Evolutionary conservation across 768 basidiomycete species (phyloP).

Genomic region (Tulasnella sp.): DNA sequence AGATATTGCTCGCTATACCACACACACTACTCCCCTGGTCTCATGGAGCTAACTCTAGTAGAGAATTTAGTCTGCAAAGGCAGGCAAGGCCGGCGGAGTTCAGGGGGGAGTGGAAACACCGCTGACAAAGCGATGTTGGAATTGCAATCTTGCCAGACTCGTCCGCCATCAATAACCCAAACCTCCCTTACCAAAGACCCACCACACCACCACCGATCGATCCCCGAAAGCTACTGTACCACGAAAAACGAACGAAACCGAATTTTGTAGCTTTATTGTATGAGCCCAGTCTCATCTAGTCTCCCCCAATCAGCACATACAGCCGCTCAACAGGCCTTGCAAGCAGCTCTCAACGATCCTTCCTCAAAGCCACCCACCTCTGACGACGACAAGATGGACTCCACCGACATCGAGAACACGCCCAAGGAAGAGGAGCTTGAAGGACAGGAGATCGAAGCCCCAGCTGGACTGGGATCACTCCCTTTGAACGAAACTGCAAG

Average conservation of each 20-base stretch:
- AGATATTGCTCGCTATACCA: too few relatives aligned
- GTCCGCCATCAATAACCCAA: not conserved
- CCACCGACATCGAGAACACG: conserved; percentile 20
- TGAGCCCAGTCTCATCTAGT: conserved; percentile 28
- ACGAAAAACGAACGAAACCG: too few relatives aligned
- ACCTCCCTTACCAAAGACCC: not conserved
- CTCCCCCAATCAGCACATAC: conserved; percentile 58
- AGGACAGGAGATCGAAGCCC: conserved; percentile 15
- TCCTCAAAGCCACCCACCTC: conserved; percentile 10
- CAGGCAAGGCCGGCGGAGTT: too few relatives aligned
- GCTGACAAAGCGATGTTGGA: not conserved
- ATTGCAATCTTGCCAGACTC: not conserved
- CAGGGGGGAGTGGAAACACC: not conserved
- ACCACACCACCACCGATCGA: not conserved
- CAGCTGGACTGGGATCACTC: conserved; percentile 37
- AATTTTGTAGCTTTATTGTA: conserved; percentile 7
- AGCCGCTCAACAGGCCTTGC: conserved; percentile 68
- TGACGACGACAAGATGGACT: conserved; percentile 28
- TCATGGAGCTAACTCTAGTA: too few relatives aligned
- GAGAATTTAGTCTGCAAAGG: too few relatives aligned
- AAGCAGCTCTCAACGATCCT: conserved; percentile 40
- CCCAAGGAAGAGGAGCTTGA: conserved; percentile 71
- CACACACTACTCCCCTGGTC: too few relatives aligned
- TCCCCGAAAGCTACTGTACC: not conserved
- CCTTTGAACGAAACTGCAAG: conserved; percentile 55